Conservation (phyloP, 352 stramenopile genomes). For the Thalassiosira oceanica region DNA sequence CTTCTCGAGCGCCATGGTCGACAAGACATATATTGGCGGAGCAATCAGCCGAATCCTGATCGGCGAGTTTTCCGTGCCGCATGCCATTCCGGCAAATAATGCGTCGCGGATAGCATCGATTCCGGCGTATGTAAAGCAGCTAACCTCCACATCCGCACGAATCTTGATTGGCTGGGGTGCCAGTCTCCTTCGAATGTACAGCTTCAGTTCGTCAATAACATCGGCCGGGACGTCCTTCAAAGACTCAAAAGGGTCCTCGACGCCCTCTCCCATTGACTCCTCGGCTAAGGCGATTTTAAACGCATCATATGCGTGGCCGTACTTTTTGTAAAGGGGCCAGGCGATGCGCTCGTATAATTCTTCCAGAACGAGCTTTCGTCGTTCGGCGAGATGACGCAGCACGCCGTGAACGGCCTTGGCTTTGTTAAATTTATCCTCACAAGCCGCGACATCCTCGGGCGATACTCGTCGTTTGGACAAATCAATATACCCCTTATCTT, state of each 20-base stretch:
- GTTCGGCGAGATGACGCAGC: conserved; percentile 84
- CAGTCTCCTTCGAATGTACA: conserved; percentile 95
- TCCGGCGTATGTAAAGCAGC: conserved; percentile 99
- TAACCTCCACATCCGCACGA: conserved; percentile 98
- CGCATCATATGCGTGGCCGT: conserved; percentile 98
- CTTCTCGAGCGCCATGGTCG: conserved; percentile 97
- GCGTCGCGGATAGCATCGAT: conserved; percentile 98
- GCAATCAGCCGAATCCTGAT: conserved; percentile 99
- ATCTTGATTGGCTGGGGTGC: conserved; percentile 99
- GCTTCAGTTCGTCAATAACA: conserved; percentile 88
- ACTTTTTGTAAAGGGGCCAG: conserved; percentile 99
- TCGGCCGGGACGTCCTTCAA: conserved; percentile 89
- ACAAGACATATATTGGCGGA: conserved; percentile 98
- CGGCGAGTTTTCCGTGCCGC: conserved; percentile 86
- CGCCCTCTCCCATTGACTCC: conserved; percentile 43
- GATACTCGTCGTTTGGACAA: conserved; percentile 98
- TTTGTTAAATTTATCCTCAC: conserved; percentile 98
- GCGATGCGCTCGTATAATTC: conserved; percentile 89
- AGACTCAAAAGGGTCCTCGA: conserved; percentile 87
- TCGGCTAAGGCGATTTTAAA: conserved; percentile 92
- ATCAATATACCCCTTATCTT: conserved; percentile 99
- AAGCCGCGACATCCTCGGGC: conserved; percentile 98
- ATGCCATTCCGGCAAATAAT: conserved; percentile 85
- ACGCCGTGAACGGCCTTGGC: conserved; percentile 99
- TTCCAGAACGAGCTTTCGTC: conserved; percentile 80